Evolutionary conservation across 1,284 basidiomycete genomes (phyloP).

Genomic region (Rhodofomes roseus): DNA sequence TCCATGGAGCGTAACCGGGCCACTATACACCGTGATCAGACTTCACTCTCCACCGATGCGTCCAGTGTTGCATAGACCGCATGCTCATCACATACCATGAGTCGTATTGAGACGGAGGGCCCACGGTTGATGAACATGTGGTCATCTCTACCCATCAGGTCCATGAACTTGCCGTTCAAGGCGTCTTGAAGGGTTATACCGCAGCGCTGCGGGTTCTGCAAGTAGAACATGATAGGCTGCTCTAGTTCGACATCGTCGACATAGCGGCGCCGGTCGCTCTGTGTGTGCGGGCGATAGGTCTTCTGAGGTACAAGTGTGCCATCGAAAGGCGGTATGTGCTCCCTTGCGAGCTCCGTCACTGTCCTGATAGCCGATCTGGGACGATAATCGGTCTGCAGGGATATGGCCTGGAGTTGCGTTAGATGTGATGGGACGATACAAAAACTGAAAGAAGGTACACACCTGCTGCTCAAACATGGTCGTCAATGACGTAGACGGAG

Average conservation of each 20-base stretch:
- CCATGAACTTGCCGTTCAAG: constrained; percentile 38
- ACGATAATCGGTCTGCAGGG: not conserved
- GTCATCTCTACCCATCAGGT: constrained; percentile 50
- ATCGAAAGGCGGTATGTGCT: constrained; percentile 10
- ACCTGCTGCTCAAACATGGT: not conserved
- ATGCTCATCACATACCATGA: constrained; percentile 45
- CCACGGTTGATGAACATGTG: constrained; percentile 64
- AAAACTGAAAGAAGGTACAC: not conserved
- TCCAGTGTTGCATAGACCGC: not conserved
- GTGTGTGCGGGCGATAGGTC: constrained; percentile 70
- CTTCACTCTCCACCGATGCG: not conserved
- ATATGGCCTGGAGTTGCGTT: not conserved
- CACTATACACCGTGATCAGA: constrained; percentile 40
- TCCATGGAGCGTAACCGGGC: constrained; percentile 75
- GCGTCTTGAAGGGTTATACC: constrained; percentile 59
- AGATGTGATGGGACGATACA: not conserved
- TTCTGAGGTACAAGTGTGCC: constrained; percentile 48
- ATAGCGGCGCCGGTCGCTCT: constrained; percentile 68
- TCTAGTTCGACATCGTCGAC: constrained; percentile 64
- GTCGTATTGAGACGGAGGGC: constrained; percentile 71
- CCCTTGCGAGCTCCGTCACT: constrained; percentile 18
- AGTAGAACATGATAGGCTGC: constrained; percentile 58
- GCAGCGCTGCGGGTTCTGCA: constrained; percentile 44
- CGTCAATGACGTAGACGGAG: constrained; percentile 7
- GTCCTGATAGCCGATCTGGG: constrained; percentile 3